These are phyloP conservation scores for Tetrapisispora arboricola DNA, from an alignment of 805 yeast genomes.

Conservation along the genomic window DNA sequence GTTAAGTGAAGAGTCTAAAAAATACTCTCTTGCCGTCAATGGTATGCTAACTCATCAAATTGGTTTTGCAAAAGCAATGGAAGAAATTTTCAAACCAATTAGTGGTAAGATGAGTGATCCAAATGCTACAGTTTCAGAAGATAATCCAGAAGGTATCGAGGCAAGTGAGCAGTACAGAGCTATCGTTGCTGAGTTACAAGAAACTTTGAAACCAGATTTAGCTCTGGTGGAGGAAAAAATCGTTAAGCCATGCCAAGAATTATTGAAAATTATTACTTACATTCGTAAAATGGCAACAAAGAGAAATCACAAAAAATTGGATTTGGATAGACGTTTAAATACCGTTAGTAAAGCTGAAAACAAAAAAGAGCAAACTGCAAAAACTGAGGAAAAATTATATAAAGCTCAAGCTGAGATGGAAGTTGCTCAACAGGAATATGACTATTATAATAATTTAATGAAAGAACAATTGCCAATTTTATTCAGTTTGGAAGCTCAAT, in stretches of 20 bases:
- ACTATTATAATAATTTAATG: slow-evolving; percentile 90
- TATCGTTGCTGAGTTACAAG: slow-evolving; percentile 77
- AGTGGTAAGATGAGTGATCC: slow-evolving; percentile 90
- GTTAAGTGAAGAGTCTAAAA: slow-evolving; percentile 77
- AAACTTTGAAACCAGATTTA: slow-evolving; percentile 81
- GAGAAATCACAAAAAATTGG: slow-evolving; percentile 91
- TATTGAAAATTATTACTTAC: slow-evolving; percentile 67
- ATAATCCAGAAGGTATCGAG: slow-evolving; percentile 91
- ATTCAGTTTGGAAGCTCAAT: slow-evolving; percentile 81
- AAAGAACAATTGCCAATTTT: slow-evolving; percentile 82
- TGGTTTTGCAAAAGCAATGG: slow-evolving; percentile 91
- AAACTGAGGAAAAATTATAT: slow-evolving; percentile 87
- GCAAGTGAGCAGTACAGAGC: slow-evolving; percentile 89
- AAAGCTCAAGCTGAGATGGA: slow-evolving; percentile 81
- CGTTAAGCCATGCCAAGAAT: slow-evolving; percentile 84
- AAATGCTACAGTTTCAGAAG: slow-evolving; percentile 74
- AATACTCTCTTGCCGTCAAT: slow-evolving; percentile 84
- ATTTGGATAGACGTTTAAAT: slow-evolving; percentile 76
- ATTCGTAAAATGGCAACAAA: slow-evolving; percentile 92
- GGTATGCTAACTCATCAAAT: slow-evolving; percentile 91
- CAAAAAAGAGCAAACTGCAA: slow-evolving; percentile 73
- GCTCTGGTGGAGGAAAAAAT: slow-evolving; percentile 85
- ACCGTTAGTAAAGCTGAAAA: slow-evolving; percentile 61
- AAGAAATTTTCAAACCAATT: slow-evolving; percentile 92
- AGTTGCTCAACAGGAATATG: slow-evolving; percentile 89